Conservation (phyloP, 352 stramenopile genomes). For the Pelagophyceae sp. region DNA sequence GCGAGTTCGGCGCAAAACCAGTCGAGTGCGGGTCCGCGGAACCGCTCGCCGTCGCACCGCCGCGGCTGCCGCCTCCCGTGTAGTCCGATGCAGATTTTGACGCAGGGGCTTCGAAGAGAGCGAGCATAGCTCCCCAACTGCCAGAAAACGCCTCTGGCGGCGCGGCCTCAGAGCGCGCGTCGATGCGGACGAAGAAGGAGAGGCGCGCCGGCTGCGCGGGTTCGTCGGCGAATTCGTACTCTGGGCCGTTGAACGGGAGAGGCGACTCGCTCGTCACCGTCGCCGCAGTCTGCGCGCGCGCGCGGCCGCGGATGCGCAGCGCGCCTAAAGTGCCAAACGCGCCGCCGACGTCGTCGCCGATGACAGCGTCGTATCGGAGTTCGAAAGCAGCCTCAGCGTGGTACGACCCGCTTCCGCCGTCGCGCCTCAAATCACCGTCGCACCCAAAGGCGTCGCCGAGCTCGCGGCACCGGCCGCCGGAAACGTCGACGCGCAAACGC, state of each 20-base stretch:
- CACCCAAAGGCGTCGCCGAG: not conserved
- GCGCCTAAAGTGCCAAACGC: constrained; percentile 60
- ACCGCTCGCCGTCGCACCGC: too few species aligned
- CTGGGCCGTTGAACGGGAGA: not conserved
- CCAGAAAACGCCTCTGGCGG: not conserved
- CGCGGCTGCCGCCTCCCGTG: too few species aligned
- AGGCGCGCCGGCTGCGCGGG: constrained; percentile 46
- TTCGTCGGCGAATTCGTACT: constrained; percentile 3
- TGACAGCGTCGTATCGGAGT: constrained; percentile 42
- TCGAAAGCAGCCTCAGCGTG: constrained; percentile 33
- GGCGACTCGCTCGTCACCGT: not conserved
- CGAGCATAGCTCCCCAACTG: constrained; percentile 2
- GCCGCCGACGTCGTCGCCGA: constrained; percentile 56
- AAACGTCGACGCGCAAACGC: constrained; percentile 16
- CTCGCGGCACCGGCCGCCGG: constrained; percentile 33
- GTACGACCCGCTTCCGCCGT: constrained; percentile 41
- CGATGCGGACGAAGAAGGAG: constrained; percentile 64
- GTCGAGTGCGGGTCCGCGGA: not conserved
- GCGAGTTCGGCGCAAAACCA: constrained; percentile 27
- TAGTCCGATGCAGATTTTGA: too few species aligned
- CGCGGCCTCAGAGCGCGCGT: not conserved
- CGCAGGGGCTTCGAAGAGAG: constrained; percentile 32
- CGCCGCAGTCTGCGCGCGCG: not conserved
- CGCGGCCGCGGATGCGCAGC: constrained; percentile 47
- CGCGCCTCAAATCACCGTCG: constrained; percentile 24